Evolutionary conservation across 352 stramenopile species (phyloP).

Genomic region (Phytopythium cucurbitacearum): DNA sequence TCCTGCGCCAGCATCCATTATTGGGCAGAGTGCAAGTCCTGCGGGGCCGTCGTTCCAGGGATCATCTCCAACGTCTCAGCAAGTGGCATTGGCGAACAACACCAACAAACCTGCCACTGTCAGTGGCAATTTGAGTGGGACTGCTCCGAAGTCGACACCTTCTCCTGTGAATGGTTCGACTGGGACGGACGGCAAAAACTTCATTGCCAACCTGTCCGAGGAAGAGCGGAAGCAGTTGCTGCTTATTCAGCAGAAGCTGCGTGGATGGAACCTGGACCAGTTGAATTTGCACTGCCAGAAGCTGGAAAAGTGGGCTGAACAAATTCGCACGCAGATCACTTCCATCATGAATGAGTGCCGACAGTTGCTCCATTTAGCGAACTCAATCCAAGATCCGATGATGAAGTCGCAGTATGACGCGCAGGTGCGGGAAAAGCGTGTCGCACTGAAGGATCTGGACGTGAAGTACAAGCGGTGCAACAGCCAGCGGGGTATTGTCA

Average conservation of each 20-base stretch:
- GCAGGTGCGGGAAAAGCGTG: conserved; percentile 67
- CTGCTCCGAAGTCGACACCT: conserved; percentile 2
- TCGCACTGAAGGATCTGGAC: conserved; percentile 69
- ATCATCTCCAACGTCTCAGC: too few relatives aligned
- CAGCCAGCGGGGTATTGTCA: conserved; percentile 77
- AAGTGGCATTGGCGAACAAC: too few relatives aligned
- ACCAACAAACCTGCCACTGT: too few relatives aligned
- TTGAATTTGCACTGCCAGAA: conserved; percentile 79
- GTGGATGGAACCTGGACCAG: conserved; percentile 62
- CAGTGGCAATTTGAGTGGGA: conserved; percentile 5
- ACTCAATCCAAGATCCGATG: conserved; percentile 61
- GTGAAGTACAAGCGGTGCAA: conserved; percentile 79
- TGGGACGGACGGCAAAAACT: conserved; percentile 8
- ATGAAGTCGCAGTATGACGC: conserved; percentile 61
- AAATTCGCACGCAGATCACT: conserved; percentile 77
- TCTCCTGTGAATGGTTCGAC: neutral
- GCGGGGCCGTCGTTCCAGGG: too few relatives aligned
- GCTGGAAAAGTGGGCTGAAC: conserved; percentile 74
- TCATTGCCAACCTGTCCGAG: conserved; percentile 43
- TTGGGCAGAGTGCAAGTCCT: too few relatives aligned
- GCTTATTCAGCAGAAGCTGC: conserved; percentile 70
- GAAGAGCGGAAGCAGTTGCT: conserved; percentile 70
- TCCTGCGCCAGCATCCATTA: too few relatives aligned
- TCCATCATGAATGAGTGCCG: conserved; percentile 79
- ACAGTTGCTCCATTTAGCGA: conserved; percentile 70